phyloP scores from a whole-genome alignment of 208 protist genomes.

The Trichomonas gallinae region DNA sequence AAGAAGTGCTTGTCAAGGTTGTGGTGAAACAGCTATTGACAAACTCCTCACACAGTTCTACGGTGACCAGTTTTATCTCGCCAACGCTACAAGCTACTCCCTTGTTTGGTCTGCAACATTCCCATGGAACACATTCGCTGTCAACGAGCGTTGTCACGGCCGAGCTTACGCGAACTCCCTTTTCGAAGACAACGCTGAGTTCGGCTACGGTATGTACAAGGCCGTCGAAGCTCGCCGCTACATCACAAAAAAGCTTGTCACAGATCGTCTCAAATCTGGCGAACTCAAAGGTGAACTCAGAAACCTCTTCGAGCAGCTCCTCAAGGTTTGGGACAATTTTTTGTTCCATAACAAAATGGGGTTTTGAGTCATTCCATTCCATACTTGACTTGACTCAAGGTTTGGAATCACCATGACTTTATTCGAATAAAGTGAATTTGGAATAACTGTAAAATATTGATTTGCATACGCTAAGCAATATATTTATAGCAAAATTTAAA shows the following conservation, averaged over 20 bases:
- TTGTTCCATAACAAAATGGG: no score
- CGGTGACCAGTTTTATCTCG: slow-evolving; percentile 53
- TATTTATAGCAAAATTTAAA: no score
- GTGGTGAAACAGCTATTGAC: slow-evolving; percentile 57
- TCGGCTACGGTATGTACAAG: slow-evolving; percentile 46
- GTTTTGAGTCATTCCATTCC: no score
- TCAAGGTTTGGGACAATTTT: background rate
- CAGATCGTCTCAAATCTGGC: background rate
- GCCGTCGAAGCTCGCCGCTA: background rate
- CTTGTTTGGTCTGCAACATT: slow-evolving; percentile 47
- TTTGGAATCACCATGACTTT: no score
- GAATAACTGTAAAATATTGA: no score
- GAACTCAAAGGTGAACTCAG: background rate
- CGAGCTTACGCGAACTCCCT: slow-evolving; percentile 51
- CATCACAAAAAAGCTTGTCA: background rate
- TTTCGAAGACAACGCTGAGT: slow-evolving; percentile 60
- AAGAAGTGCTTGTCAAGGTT: slow-evolving; percentile 58
- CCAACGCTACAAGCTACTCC: slow-evolving; percentile 56
- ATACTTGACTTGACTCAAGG: no score
- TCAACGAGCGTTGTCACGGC: slow-evolving; percentile 48
- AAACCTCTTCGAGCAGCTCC: background rate
- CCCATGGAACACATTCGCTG: slow-evolving; percentile 41
- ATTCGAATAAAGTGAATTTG: no score
- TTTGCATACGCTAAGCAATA: no score
- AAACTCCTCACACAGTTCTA: slow-evolving; percentile 60